Percentiles rank a stretch among this genome's conserved stretches.
Conservation (phyloP, 2,329 filamentous ascomycete genomes). For the Trichophyton schoenleinii region DNA sequence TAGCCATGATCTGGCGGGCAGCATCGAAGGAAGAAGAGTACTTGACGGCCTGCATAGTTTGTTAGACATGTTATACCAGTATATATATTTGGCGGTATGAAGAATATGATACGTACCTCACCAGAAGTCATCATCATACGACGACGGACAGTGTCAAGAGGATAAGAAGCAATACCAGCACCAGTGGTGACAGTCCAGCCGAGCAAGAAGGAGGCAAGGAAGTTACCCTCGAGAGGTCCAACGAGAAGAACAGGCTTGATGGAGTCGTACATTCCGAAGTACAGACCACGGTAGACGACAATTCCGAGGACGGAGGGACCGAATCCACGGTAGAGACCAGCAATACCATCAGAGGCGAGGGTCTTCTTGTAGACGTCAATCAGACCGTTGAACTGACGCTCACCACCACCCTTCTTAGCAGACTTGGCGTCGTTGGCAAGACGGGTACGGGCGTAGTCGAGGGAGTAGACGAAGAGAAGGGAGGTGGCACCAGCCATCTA, state of each 20-base stretch:
- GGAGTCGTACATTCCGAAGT: conserved; percentile 99
- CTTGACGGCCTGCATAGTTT: conserved; percentile 74
- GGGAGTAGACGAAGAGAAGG: conserved; percentile 99
- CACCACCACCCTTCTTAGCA: conserved; percentile 81
- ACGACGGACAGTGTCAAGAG: conserved; percentile 99
- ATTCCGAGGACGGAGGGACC: conserved; percentile 98
- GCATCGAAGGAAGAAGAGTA: conserved; percentile 96
- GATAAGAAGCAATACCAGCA: conserved; percentile 99
- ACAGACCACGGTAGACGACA: conserved; percentile 99
- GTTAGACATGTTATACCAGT: conserved; percentile 23
- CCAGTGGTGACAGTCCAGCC: conserved; percentile 98
- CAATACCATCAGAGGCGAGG: conserved; percentile 93
- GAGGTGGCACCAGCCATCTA: conserved; percentile 97
- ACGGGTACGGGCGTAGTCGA: conserved; percentile 99
- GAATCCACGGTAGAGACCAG: conserved; percentile 99
- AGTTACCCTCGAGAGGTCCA: conserved; percentile 89
- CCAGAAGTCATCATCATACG: conserved; percentile 99
- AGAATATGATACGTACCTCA: conserved; percentile 40
- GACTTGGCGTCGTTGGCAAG: conserved; percentile 99
- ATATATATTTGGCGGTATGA: neutral
- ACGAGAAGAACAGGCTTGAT: conserved; percentile 97
- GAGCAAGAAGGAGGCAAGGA: conserved; percentile 97
- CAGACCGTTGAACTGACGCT: conserved; percentile 99
- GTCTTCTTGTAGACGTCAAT: conserved; percentile 99
- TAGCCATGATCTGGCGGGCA: conserved; percentile 89